Percentiles rank a stretch among this genome's conserved stretches.
These are phyloP conservation scores for Artomyces pyxidatus DNA, from an alignment of 768 basidiomycete species.

Conservation along the genomic window DNA sequence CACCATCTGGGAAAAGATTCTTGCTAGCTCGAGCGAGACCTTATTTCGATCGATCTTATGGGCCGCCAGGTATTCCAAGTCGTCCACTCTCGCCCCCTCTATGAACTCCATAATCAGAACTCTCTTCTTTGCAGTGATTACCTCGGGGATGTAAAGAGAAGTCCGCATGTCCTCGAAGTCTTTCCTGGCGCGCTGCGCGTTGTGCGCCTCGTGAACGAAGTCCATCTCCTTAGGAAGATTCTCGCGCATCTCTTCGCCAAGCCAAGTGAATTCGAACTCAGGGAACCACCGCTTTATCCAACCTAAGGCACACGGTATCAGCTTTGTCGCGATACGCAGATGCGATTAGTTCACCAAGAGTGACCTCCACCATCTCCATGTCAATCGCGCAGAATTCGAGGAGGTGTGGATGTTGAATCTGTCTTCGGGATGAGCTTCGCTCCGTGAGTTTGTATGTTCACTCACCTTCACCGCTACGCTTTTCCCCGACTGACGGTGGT, in stretches of 20 bases:
- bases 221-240: slow-evolving; percentile 94
- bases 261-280: slow-evolving; percentile 89
- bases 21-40: slow-evolving; percentile 81
- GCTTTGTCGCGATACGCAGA: neutral
- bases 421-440: slow-evolving; percentile 2
- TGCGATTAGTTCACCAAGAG: slow-evolving; percentile 40
- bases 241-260: slow-evolving; percentile 89
- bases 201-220: slow-evolving; percentile 83
- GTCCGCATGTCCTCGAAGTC: slow-evolving; percentile 69
- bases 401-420: slow-evolving; percentile 90
- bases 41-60: slow-evolving; percentile 88
- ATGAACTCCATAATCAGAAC: slow-evolving; percentile 95
- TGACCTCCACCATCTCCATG: slow-evolving; percentile 74
- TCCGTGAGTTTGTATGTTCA: slow-evolving; percentile 6
- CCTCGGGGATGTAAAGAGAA: slow-evolving; percentile 82
- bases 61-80: slow-evolving; percentile 72
- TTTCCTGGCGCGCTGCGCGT: slow-evolving; percentile 59
- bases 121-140: slow-evolving; percentile 73
- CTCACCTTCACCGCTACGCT: slow-evolving; percentile 80
- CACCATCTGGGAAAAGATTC: slow-evolving; percentile 94
- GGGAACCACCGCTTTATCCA: slow-evolving; percentile 94
- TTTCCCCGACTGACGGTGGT: slow-evolving; percentile 59
- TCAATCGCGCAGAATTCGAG: slow-evolving; percentile 90
- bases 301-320: slow-evolving; percentile 28
- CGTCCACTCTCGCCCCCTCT: slow-evolving; percentile 81